Base-by-base conservation (phyloP, 352 stramenopile genomes). In the Globisporangium spiculum region DNA sequence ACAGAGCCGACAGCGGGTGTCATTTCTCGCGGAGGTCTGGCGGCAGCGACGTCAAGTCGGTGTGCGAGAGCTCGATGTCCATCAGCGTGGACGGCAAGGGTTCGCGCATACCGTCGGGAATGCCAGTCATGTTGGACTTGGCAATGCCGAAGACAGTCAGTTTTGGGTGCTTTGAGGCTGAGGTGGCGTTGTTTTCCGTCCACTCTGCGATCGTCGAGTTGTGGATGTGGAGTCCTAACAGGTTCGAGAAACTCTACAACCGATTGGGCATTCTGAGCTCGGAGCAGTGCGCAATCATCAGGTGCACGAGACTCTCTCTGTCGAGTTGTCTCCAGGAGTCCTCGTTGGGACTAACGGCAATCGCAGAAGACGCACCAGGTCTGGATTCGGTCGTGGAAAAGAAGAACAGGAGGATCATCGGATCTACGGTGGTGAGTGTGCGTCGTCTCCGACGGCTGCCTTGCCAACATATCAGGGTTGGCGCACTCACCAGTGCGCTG, bases 191-290 rank as follows among this genome's bases (percentile, higher is more conserved):
- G 22, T 63, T 41, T 41, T 38, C 32, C 14, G 8, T 32, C 66
- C 66, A 71, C 10, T 61, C 34, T 22, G 59, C 22, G 6, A 71
- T 20, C 34, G 66, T 68, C 9, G 26, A 41, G 66, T 71, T 71
- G 50, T 68, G 27, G 1, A 68, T 3, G 2, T 60, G 36, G 53
- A 71, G 14, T 1, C 24, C 38, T 5, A 63, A 10, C 7, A 71
- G 52, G 16, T 63, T 58, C 4, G 18, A 41, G 32, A 71, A 71
- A 5, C 18, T 26, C 38, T 64, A 36, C 26, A 68, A 46, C 24
- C 20, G 22, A 0, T 12, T 8, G 9, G 60, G 60, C 3, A 67
- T 56, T 22, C 38, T 14, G 18, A 68, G 36, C 14, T 10, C 32
- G 34, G 60, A n/a, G 16, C 66, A 71, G 22, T 71, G 66, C 4